These are phyloP conservation scores for Dactylis glomerata DNA, from an alignment of 176 grass and related monocot species.

Conservation along the genomic window DNA sequence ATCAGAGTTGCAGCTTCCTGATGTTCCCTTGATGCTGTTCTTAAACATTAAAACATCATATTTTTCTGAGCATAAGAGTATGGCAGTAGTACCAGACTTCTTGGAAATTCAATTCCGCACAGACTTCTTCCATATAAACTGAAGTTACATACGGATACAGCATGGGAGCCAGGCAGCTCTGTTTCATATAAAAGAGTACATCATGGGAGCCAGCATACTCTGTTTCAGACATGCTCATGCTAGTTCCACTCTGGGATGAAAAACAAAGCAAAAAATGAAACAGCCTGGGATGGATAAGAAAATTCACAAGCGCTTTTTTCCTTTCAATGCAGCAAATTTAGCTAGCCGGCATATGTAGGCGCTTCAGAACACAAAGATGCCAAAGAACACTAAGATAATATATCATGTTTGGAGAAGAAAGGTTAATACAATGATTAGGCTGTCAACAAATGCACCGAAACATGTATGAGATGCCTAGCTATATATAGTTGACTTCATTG, in stretches of 20 bases:
- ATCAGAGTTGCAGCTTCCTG: neutral
- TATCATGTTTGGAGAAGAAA: neutral
- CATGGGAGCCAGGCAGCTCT: slow-evolving; percentile 2
- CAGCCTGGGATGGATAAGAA: neutral
- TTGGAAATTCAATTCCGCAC: no score
- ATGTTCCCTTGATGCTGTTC: neutral
- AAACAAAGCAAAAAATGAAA: neutral
- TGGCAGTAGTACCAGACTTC: neutral
- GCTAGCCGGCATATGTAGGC: neutral
- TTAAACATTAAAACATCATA: neutral
- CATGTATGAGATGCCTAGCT: neutral
- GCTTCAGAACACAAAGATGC: neutral
- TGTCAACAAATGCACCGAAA: neutral
- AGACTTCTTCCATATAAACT: neutral
- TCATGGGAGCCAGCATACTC: neutral
- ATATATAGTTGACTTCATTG: neutral
- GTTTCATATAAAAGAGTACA: neutral
- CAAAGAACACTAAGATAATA: neutral
- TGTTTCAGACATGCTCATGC: neutral
- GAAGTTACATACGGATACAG: neutral
- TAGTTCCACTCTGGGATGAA: neutral
- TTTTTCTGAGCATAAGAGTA: neutral
- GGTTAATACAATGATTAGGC: neutral
- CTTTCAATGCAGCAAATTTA: neutral
- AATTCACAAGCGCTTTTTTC: neutral